Percentiles rank a stretch among this genome's conserved stretches.
Evolutionary conservation across 2,329 filamentous ascomycete species (phyloP).

Genomic region (Coniochaeta sp.): DNA sequence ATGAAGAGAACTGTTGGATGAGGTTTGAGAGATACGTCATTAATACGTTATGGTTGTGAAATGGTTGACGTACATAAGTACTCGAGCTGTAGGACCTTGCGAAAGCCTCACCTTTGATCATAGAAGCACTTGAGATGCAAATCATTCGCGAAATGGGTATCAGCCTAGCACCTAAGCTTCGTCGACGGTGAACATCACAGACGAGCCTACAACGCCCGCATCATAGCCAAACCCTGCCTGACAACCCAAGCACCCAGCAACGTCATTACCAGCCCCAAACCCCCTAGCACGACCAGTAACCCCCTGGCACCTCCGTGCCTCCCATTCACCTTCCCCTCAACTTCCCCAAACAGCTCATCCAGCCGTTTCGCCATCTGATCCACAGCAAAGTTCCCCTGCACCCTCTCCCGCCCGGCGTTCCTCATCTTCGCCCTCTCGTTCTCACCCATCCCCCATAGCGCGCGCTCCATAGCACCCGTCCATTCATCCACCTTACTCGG

Average conservation of each 20-base stretch:
- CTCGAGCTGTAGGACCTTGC: too few relatives aligned
- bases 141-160: background rate
- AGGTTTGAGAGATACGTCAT: too few relatives aligned
- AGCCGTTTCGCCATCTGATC: conserved; percentile 74
- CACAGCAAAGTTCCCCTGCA: conserved; percentile 67
- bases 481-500: conserved; percentile 62
- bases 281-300: background rate
- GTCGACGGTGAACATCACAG: too few relatives aligned
- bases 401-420: conserved; percentile 57
- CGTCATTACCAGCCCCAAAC: background rate
- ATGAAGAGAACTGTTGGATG: too few relatives aligned
- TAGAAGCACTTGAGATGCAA: too few relatives aligned
- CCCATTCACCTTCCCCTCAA: conserved; percentile 23
- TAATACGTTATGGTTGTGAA: too few relatives aligned
- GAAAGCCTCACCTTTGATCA: too few relatives aligned
- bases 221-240: background rate
- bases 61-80: too few relatives aligned
- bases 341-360: conserved; percentile 56
- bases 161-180: too few relatives aligned
- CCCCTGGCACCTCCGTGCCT: background rate
- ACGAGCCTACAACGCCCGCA: background rate
- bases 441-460: conserved; percentile 50
- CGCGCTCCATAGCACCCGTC: conserved; percentile 71
- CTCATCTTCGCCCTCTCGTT: conserved; percentile 58
- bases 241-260: background rate